Evolutionary conservation across 1,284 basidiomycete genomes (phyloP).

Genomic region (Ganoderma boninense): DNA sequence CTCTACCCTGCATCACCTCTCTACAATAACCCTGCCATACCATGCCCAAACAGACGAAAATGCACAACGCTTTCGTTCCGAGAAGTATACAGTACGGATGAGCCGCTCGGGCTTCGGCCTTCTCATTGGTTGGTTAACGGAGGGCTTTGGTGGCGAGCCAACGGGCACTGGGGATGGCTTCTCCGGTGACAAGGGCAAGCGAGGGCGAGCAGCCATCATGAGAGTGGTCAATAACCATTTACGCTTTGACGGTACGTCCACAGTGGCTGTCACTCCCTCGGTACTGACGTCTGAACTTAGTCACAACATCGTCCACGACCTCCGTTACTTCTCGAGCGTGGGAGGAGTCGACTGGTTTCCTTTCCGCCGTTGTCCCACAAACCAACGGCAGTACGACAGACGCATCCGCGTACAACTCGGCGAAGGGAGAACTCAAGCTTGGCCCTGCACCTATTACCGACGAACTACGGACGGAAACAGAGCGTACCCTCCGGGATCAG

Average conservation of each 20-base stretch:
- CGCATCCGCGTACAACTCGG: conserved; percentile 72
- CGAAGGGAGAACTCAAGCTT: conserved; percentile 82
- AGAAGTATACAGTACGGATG: conserved; percentile 93
- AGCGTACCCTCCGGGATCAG: conserved; percentile 76
- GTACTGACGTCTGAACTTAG: conserved; percentile 49
- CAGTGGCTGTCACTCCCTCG: too few species aligned
- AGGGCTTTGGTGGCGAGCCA: conserved; percentile 89
- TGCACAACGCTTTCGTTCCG: conserved; percentile 87
- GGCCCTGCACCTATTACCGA: conserved; percentile 83
- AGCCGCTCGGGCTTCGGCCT: conserved; percentile 93
- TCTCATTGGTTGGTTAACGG: conserved; percentile 95
- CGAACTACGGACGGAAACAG: conserved; percentile 82
- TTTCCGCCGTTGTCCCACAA: conserved; percentile 80
- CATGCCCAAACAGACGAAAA: conserved; percentile 89
- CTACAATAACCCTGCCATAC: conserved; percentile 82
- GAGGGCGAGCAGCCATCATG: conserved; percentile 87
- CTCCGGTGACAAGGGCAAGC: conserved; percentile 81
- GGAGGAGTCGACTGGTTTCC: conserved; percentile 85
- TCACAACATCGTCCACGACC: conserved; percentile 75
- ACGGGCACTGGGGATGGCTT: conserved; percentile 85
- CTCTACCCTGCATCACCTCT: conserved; percentile 81
- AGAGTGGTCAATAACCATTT: conserved; percentile 95
- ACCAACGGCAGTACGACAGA: conserved; percentile 49
- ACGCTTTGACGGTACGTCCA: conserved; percentile 83
- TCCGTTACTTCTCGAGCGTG: conserved; percentile 69